phyloP scores from a whole-genome alignment of 2,329 filamentous ascomycete species.

The Phaeosphaeria sp. region DNA sequence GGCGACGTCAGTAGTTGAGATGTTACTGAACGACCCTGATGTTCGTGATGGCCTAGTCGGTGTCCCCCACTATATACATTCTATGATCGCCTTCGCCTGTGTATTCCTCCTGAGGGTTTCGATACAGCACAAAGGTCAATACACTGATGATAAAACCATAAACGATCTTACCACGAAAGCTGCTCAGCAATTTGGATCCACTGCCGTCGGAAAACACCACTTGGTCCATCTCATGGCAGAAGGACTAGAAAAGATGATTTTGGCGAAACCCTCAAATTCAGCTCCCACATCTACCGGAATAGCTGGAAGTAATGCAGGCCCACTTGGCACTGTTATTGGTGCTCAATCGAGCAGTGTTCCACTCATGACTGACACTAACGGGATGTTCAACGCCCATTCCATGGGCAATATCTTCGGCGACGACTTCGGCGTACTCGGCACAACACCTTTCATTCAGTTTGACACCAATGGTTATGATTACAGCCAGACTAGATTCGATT shows the following conservation, averaged over 20 bases:
- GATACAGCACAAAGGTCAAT: slow-evolving; percentile 50
- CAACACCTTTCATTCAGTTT: slow-evolving; percentile 23
- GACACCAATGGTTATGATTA: slow-evolving; percentile 19
- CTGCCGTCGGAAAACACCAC: slow-evolving; percentile 55
- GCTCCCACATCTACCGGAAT: not conserved
- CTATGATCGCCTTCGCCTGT: slow-evolving; percentile 62
- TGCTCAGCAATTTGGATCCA: slow-evolving; percentile 51
- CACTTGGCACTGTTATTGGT: too few species aligned
- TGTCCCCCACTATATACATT: slow-evolving; percentile 60
- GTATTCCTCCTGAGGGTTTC: slow-evolving; percentile 60
- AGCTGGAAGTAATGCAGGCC: too few species aligned
- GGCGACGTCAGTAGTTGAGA: slow-evolving; percentile 54
- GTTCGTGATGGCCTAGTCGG: slow-evolving; percentile 52
- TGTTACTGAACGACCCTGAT: slow-evolving; percentile 53
- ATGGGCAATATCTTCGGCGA: slow-evolving; percentile 10
- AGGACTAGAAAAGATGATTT: slow-evolving; percentile 53
- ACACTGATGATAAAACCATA: slow-evolving; percentile 49
- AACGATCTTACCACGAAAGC: slow-evolving; percentile 49
- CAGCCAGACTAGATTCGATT: slow-evolving; percentile 3
- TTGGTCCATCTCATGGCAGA: slow-evolving; percentile 56
- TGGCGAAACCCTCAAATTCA: slow-evolving; percentile 18
- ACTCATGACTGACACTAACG: too few species aligned
- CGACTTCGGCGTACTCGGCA: slow-evolving; percentile 6
- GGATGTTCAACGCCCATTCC: not conserved
- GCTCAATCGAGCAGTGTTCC: too few species aligned